Percentiles rank a stretch among this genome's conserved stretches.
These are phyloP conservation scores for Talaromyces sp. DNA, from an alignment of 2,329 filamentous ascomycete species.

Conservation along the genomic window DNA sequence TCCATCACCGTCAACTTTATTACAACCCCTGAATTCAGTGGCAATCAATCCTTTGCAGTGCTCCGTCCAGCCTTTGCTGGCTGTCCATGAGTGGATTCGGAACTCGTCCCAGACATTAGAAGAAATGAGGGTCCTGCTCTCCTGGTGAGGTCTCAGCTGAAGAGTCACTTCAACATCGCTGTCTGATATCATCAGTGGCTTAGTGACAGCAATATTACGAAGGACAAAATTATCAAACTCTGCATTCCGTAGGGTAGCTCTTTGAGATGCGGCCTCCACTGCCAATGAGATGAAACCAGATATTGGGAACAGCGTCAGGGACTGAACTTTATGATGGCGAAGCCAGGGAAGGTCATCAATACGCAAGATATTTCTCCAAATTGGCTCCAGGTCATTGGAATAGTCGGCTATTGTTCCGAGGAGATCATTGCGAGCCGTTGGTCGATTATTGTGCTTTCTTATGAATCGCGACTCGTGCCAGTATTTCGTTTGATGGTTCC, in stretches of 20 bases:
- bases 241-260: neutral
- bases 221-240: neutral
- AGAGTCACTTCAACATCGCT: neutral
- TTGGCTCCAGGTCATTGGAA: neutral
- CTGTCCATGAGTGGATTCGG: neutral
- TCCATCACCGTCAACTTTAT: neutral
- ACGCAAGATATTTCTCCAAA: constrained; percentile 3
- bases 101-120: neutral
- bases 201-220: neutral
- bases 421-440: constrained; percentile 6
- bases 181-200: neutral
- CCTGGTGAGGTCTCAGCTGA: neutral
- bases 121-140: neutral
- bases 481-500: constrained; percentile 6
- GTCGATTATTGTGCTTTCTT: neutral
- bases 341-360: constrained; percentile 1
- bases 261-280: neutral
- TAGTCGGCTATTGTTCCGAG: constrained; percentile 1
- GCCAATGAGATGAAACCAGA: neutral
- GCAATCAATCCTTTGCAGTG: neutral
- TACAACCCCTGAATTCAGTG: neutral
- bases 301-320: neutral
- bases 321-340: neutral
- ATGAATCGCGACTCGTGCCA: constrained; percentile 9
- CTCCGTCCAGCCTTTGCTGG: neutral